Evolutionary conservation across 2,329 filamentous ascomycete species (phyloP).

Genomic region (Cladosporium sp.): DNA sequence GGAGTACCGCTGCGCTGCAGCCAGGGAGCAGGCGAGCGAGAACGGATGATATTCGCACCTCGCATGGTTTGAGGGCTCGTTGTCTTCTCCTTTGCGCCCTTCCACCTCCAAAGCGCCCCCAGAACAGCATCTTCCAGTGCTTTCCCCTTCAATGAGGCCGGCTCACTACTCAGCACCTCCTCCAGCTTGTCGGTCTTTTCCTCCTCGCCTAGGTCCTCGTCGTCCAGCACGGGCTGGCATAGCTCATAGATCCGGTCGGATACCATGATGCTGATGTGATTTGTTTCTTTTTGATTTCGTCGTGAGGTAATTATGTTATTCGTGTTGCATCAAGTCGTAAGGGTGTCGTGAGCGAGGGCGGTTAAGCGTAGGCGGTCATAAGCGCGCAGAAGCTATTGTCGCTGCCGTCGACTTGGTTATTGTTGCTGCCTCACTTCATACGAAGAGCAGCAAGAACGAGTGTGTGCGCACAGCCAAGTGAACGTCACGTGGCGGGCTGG

Average conservation of each 20-base stretch:
- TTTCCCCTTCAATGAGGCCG: slow-evolving; percentile 63
- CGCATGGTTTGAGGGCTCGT: slow-evolving; percentile 73
- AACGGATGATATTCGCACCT: slow-evolving; percentile 75
- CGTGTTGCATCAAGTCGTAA: slow-evolving; percentile 8
- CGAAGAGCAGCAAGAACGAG: not conserved
- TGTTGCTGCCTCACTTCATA: slow-evolving; percentile 2
- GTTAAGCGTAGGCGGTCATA: slow-evolving; percentile 8
- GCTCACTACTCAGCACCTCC: slow-evolving; percentile 75
- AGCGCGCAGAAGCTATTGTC: slow-evolving; percentile 6
- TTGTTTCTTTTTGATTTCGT: not conserved
- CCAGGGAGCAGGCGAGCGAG: slow-evolving; percentile 91
- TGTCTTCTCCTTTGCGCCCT: slow-evolving; percentile 57
- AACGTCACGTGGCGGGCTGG: not conserved
- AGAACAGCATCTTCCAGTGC: slow-evolving; percentile 85
- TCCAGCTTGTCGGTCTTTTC: slow-evolving; percentile 92
- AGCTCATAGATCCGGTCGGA: slow-evolving; percentile 90
- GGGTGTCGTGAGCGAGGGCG: slow-evolving; percentile 7
- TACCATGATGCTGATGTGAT: slow-evolving; percentile 60
- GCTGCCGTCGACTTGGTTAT: not conserved
- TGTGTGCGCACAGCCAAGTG: not conserved
- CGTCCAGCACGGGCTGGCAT: slow-evolving; percentile 82
- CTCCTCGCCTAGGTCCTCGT: slow-evolving; percentile 80
- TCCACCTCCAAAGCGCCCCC: slow-evolving; percentile 83
- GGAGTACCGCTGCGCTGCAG: slow-evolving; percentile 70
- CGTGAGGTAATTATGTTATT: slow-evolving; percentile 7